Evolutionary conservation across 2,329 filamentous ascomycete species (phyloP), one percentile per base, ranked within the genome.

Genomic region (Phyllosticta ampelicida): DNA sequence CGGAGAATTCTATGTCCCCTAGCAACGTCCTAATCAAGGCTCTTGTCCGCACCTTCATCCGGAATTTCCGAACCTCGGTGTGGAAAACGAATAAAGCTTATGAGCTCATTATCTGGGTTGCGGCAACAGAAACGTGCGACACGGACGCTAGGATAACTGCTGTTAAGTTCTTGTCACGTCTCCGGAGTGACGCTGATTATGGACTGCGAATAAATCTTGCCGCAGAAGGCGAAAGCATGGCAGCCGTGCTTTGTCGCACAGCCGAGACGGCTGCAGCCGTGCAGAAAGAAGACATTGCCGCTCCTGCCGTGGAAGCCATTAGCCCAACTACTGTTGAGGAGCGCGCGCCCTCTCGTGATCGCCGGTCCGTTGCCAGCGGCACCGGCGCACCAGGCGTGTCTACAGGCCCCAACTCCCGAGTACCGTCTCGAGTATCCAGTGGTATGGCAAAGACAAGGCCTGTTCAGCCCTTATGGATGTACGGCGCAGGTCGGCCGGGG

Each of bases 171-270:
- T 75, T 96, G 1, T 92, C 95, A 68, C 84, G 91, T 50, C 75
- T 96, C 28, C 83, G 91, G 60, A 89, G 90, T 20, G 90, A 96
- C 71, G 89, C 87, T 68, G 83, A 86, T 9, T 83, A 91, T 63
- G 81, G 85, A 51, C 80, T 96, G 3, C 89, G 86, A 60, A 76
- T 96, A 56, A 84, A 84, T 8, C 74, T 81, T 30, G 80, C 83
- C 28, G 83, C 86, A 1, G 89, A 95, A 68, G 86, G 84, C 26
- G 83, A 86, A 62, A 83, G 83, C 56, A 76, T 96, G 21, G 89
- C 90, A 26, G 80, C 83, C 16, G 80, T 86, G 6, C 75, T 96
- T 9, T 86, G 84, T 63, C 84, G 90, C 44, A 84, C 80, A 5
- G 67, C 76, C 23, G 80, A 81, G 53, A 77, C 78, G 8, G 73